Conservation (phyloP, 768 basidiomycete species). For the Suillus hirtellus region DNA sequence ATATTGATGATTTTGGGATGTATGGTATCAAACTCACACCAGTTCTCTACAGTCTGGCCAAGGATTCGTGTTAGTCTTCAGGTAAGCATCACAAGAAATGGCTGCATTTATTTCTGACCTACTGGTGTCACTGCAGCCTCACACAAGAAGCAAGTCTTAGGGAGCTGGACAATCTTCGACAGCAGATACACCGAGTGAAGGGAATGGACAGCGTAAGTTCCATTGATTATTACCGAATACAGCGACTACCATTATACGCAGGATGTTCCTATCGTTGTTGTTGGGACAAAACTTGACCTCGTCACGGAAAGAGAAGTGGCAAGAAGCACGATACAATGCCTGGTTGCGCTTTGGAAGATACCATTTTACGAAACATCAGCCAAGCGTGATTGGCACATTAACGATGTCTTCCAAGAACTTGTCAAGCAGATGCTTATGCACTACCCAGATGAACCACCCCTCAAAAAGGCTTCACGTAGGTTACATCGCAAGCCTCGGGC, state of each 20-base stretch:
- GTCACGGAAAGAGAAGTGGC: slow-evolving; percentile 80
- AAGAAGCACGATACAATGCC: slow-evolving; percentile 57
- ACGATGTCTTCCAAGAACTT: slow-evolving; percentile 77
- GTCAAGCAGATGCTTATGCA: slow-evolving; percentile 70
- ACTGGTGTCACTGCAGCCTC: slow-evolving; percentile 45
- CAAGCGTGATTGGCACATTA: slow-evolving; percentile 79
- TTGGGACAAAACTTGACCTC: slow-evolving; percentile 85
- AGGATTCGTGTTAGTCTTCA: slow-evolving; percentile 86
- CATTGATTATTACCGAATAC: slow-evolving; percentile 1
- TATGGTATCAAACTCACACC: neutral
- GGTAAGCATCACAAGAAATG: slow-evolving; percentile 38
- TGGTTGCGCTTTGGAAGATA: slow-evolving; percentile 67
- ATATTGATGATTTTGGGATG: neutral
- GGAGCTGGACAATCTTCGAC: slow-evolving; percentile 78
- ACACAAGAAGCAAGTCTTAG: slow-evolving; percentile 80
- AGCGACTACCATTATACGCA: slow-evolving; percentile 23
- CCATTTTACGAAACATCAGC: slow-evolving; percentile 89
- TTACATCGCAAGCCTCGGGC: slow-evolving; percentile 21
- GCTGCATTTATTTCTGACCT: neutral
- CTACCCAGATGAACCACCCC: slow-evolving; percentile 50
- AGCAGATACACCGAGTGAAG: slow-evolving; percentile 81
- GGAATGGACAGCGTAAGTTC: slow-evolving; percentile 59
- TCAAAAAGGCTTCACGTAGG: slow-evolving; percentile 33
- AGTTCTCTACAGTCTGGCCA: slow-evolving; percentile 50
- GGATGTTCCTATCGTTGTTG: slow-evolving; percentile 79